Conservation (phyloP, 352 stramenopile genomes). For the Globisporangium camurandrum region DNA sequence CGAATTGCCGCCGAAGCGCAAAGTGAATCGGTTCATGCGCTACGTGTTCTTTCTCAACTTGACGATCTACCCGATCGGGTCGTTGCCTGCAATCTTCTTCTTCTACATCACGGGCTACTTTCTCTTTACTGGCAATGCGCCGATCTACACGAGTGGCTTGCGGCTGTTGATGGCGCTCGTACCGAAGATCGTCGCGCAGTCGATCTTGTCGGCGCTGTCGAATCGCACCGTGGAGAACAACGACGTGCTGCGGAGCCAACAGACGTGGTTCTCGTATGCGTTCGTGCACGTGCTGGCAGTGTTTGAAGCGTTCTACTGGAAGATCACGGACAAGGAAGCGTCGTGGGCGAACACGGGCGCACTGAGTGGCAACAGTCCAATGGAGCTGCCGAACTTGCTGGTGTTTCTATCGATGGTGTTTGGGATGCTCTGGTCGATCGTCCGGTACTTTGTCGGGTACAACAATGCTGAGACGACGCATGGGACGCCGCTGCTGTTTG, state of each 20-base stretch:
- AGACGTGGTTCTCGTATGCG: slow-evolving; percentile 88
- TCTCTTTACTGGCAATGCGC: slow-evolving; percentile 74
- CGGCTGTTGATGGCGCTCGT: slow-evolving; percentile 86
- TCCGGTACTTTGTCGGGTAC: slow-evolving; percentile 87
- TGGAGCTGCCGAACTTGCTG: slow-evolving; percentile 84
- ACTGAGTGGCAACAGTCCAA: slow-evolving; percentile 85
- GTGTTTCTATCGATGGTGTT: slow-evolving; percentile 83
- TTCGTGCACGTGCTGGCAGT: slow-evolving; percentile 88
- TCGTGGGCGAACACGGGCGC: slow-evolving; percentile 86
- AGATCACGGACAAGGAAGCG: slow-evolving; percentile 78
- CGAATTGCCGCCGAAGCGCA: slow-evolving; percentile 76
- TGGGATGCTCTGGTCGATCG: slow-evolving; percentile 63
- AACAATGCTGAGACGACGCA: slow-evolving; percentile 81
- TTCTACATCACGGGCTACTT: slow-evolving; percentile 83
- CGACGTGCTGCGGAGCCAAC: slow-evolving; percentile 83
- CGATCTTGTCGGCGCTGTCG: slow-evolving; percentile 76
- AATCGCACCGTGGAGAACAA: slow-evolving; percentile 87
- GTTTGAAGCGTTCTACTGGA: slow-evolving; percentile 65
- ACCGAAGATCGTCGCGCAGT: slow-evolving; percentile 69
- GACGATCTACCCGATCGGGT: slow-evolving; percentile 85
- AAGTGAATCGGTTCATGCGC: slow-evolving; percentile 67
- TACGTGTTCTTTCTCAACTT: slow-evolving; percentile 90
- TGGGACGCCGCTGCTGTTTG: slow-evolving; percentile 90
- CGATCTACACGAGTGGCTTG: slow-evolving; percentile 77
- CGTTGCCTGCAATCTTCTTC: slow-evolving; percentile 80